These are phyloP conservation scores for Fusarium robinianum DNA, from an alignment of 2,329 filamentous ascomycete genomes.

Conservation along the genomic window DNA sequence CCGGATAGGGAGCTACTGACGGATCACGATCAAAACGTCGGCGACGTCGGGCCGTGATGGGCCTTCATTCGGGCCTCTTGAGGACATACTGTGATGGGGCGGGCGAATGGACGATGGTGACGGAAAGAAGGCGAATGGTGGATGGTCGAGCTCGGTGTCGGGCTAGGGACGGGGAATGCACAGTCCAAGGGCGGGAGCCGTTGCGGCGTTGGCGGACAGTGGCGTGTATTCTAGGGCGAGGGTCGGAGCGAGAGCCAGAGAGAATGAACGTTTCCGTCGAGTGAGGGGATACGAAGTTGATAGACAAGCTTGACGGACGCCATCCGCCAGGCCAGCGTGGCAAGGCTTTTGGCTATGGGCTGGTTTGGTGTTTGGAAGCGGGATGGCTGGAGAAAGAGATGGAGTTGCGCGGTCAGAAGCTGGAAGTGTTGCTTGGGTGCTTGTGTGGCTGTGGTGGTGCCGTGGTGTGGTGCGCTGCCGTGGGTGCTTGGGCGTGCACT, in stretches of 20 bases:
- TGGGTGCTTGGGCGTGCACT: conserved; percentile 17
- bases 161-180: conserved; percentile 25
- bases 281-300: conserved; percentile 17
- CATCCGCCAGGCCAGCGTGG: conserved; percentile 33
- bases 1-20: conserved; percentile 54
- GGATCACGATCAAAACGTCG: conserved; percentile 71
- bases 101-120: conserved; percentile 22
- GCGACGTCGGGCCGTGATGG: conserved; percentile 61
- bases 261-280: conserved; percentile 12
- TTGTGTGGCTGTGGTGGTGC: conserved; percentile 29
- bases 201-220: conserved; percentile 30
- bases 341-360: conserved; percentile 24
- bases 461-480: conserved; percentile 22
- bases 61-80: conserved; percentile 44
- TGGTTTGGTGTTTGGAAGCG: conserved; percentile 21
- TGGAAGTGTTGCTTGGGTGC: conserved; percentile 32
- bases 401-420: conserved; percentile 28
- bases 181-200: conserved; percentile 25
- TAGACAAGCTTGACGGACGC: conserved; percentile 19
- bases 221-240: conserved; percentile 12
- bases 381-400: conserved; percentile 36
- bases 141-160: conserved; percentile 25
- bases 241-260: conserved; percentile 11
- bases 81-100: conserved; percentile 47
- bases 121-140: conserved; percentile 21